Base-by-base conservation (phyloP, 2,329 filamentous ascomycete genomes). In the Pezicula rhizophila region DNA sequence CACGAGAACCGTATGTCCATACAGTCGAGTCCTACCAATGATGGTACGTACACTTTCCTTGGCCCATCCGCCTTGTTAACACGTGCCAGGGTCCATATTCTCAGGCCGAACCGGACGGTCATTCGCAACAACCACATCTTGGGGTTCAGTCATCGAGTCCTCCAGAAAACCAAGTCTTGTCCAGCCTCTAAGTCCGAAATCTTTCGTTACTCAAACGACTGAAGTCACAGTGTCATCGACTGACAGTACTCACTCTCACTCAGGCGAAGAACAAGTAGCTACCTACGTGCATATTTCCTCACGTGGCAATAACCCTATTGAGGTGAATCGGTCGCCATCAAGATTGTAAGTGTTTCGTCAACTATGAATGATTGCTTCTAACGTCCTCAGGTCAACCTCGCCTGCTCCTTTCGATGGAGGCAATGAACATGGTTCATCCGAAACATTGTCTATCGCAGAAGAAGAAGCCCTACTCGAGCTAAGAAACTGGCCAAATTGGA, bases 51-150 rank as follows among this genome's bases (percentile, higher is more conserved):
- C 5, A 10, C 18, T 10, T 25, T 35, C 14, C 17, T 5, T 33
- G 43, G 45, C 28, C 31, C 11, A 31, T 33, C 8, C 45, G 11
- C 2, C 45, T 18, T 49, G 34, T 57, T 59, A 46, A 56, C 51
- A 52, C 46, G 62, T 55, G n/a, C 51, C 53, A 66, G 75, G 74
- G 45, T 76, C 75, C 4, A 66, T 70, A 2, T 60, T 72, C 28
- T 75, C 74, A 0, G 72, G 66, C 54, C 69, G 70, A 63, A 74
- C 73, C 17, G 66, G 70, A 15, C 59, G 50, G 40, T 60, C 60
- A 31, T 62, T 58, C 10, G 63, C 64, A 14, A 64, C 62, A 11
- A 65, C 64, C 7, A 65, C 67, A 8, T 64, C 62, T 15, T 66
- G 61, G 42, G 59, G 59, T 4, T 66, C 66, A 5, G 51, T 60